Base-by-base conservation (phyloP, 257 asterid species). In the Linderniella brevidens region DNA sequence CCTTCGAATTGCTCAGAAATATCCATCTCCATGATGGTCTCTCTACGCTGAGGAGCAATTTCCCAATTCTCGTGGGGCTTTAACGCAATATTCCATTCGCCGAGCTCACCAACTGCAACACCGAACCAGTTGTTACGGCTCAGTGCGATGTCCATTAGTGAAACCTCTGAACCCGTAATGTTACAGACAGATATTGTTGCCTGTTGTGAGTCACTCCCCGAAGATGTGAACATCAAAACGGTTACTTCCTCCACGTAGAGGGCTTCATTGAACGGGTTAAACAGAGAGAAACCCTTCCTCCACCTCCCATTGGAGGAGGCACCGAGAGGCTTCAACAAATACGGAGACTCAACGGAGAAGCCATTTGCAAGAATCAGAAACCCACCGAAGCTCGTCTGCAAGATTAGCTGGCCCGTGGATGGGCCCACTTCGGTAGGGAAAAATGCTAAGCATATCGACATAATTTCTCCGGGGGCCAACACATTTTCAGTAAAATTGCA, bases 331-430 rank as follows among this genome's bases (percentile, higher is more conserved):
- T 64, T 63, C 41, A 80, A 47, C 37, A 62, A 53, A 61, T 77
- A 87, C 37, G 92, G 95, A 3, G 97, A 82, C 58, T 80, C 80
- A 46, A 74, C 58, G 37, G 77, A 81, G 64, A 68, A 63, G 35
- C 95, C 97, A 56, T 73, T 76, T 50, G 82, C 88, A 58, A 59
- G 73, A 65, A 87, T 65, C 64, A 87, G 46, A 75, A 87, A 83
- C 48, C 93, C 97, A 18, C 93, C 97, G 3, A 57, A 66, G 65
- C 72, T 87, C 51, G 97, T 83, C 73, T 87, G 97, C 65, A 87
- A 48, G 66, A 87, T 75, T 48, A 87, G 63, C 53, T 80, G 76
- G 51, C 74, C 70, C 11, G 86, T 61, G 44, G 92, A 75, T 38
- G 57, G 49, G 18, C 95, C 95, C 46, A 78, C 58, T 50, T 59